These are phyloP conservation scores for Monilinia aucupariae DNA, from an alignment of 2,329 filamentous ascomycete genomes.

Conservation along the genomic window DNA sequence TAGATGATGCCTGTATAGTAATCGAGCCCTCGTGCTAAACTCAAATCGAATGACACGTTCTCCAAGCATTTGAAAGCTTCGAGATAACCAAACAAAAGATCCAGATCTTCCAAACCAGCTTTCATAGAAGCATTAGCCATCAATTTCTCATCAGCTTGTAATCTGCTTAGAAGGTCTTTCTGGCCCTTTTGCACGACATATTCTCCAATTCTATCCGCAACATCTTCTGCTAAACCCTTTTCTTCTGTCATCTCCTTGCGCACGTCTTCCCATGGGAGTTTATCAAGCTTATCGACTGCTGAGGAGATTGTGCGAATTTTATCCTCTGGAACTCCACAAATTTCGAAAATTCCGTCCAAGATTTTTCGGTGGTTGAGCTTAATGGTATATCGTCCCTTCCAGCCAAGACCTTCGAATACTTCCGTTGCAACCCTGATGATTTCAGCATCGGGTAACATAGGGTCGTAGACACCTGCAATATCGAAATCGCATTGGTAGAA, in stretches of 20 bases:
- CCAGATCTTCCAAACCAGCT: conserved; percentile 75
- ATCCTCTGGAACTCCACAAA: conserved; percentile 80
- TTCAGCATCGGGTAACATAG: conserved; percentile 90
- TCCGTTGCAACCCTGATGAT: conserved; percentile 79
- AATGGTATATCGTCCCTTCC: conserved; percentile 63
- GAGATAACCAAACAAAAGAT: conserved; percentile 74
- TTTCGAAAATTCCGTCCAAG: conserved; percentile 84
- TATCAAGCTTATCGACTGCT: conserved; percentile 94
- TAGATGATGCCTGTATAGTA: conserved; percentile 77
- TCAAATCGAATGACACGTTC: conserved; percentile 81
- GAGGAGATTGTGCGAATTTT: conserved; percentile 87
- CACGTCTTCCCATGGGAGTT: conserved; percentile 84
- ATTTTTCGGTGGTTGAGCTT: conserved; percentile 96
- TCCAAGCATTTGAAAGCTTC: conserved; percentile 68
- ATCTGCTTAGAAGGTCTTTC: conserved; percentile 64
- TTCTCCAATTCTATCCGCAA: conserved; percentile 82
- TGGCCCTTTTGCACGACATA: conserved; percentile 76
- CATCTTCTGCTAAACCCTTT: conserved; percentile 69
- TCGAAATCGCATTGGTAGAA: conserved; percentile 98
- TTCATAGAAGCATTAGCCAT: conserved; percentile 69
- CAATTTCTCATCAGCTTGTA: conserved; percentile 63
- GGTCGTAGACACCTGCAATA: conserved; percentile 80
- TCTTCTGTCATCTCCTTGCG: conserved; percentile 89
- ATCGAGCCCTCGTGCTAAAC: conserved; percentile 83
- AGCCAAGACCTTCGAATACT: conserved; percentile 75